Evolutionary conservation across 345 rosid genomes (phyloP).

Genomic region (Linum trigynum): DNA sequence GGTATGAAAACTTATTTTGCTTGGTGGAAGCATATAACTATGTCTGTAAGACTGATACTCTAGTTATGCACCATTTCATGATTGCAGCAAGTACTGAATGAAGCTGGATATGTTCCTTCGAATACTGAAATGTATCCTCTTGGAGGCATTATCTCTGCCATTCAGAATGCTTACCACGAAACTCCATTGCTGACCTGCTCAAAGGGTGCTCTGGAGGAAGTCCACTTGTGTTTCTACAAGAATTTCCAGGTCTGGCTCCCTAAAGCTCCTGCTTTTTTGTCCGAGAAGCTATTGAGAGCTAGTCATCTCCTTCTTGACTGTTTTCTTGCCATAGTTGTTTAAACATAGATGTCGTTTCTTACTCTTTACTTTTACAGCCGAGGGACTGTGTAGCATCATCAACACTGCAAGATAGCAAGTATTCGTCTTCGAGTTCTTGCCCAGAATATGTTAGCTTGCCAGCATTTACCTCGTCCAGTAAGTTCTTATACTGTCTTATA

Average conservation of each 20-base stretch:
- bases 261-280: neutral
- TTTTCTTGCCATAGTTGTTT: too few species aligned
- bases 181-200: constrained; percentile 63
- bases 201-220: constrained; percentile 57
- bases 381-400: constrained; percentile 47
- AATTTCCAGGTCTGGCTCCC: constrained; percentile 60
- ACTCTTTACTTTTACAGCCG: constrained; percentile 39
- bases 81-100: constrained; percentile 59
- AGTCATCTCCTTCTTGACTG: too few species aligned
- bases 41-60: constrained; percentile 12
- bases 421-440: constrained; percentile 46
- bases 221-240: constrained; percentile 76
- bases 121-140: constrained; percentile 82
- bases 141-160: constrained; percentile 77
- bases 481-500: constrained; percentile 17
- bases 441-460: constrained; percentile 83
- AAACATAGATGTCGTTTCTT: constrained; percentile 6
- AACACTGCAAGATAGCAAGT: constrained; percentile 14
- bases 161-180: constrained; percentile 75
- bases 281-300: too few species aligned
- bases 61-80: constrained; percentile 9
- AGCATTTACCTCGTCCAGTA: constrained; percentile 42
- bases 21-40: neutral
- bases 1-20: constrained; percentile 29
- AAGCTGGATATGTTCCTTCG: constrained; percentile 89